Evolutionary conservation across 257 asterid genomes (phyloP).

Genomic region (Primulina huaijiensis): DNA sequence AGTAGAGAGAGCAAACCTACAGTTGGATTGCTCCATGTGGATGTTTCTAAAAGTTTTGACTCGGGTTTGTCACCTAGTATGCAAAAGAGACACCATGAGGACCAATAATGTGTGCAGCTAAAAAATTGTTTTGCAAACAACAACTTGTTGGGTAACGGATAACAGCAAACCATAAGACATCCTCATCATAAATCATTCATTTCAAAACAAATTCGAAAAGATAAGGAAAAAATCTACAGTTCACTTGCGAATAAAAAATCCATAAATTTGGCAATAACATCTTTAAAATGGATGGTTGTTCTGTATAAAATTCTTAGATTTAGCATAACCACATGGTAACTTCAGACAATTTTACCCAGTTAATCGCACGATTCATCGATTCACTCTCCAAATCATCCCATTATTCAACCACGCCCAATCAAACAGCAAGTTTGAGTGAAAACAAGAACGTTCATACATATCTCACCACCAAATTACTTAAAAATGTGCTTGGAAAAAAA

Average conservation of each 20-base stretch:
- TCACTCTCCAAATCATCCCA: neutral
- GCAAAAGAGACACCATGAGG: constrained; percentile 9
- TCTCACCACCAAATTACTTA: neutral
- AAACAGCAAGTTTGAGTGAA: neutral
- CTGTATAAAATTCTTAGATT: neutral
- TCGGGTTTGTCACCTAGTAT: constrained; percentile 62
- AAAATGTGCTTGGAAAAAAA: too few relatives aligned
- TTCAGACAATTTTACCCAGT: constrained; percentile 6
- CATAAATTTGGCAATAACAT: neutral
- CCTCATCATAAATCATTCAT: constrained; percentile 11
- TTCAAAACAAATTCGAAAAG: constrained; percentile 6
- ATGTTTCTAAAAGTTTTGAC: constrained; percentile 54
- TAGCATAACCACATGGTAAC: neutral
- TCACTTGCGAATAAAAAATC: constrained; percentile 12
- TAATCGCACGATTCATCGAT: too few relatives aligned
- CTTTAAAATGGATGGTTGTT: neutral
- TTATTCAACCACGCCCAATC: neutral
- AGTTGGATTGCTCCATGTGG: constrained; percentile 68
- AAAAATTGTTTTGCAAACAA: constrained; percentile 12
- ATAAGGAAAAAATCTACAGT: neutral
- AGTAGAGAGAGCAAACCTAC: constrained; percentile 40
- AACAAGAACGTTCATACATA: neutral
- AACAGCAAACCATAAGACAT: neutral
- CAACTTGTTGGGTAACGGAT: neutral
- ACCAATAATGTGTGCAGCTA: constrained; percentile 14